These are phyloP conservation scores for Mycena crocata DNA, from an alignment of 768 basidiomycete species.

Conservation along the genomic window DNA sequence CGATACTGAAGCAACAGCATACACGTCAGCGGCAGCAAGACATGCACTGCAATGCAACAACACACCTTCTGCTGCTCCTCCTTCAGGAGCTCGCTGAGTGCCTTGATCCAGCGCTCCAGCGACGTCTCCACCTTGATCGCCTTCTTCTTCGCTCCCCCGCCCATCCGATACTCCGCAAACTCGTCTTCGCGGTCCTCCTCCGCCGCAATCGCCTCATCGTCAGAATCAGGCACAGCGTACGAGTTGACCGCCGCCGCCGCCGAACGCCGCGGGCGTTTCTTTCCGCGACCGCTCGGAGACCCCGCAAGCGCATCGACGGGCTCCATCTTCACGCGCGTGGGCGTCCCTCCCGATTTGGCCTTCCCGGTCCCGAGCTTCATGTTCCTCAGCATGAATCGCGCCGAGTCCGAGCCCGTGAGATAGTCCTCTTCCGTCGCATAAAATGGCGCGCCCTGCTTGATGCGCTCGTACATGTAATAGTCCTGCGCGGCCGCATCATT, in stretches of 20 bases:
- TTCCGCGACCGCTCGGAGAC: conserved; percentile 14
- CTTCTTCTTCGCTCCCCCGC: conserved; percentile 36
- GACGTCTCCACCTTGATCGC: conserved; percentile 56
- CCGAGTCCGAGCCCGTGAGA: conserved; percentile 40
- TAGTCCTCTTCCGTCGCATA: conserved; percentile 80
- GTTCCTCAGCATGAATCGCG: conserved; percentile 12
- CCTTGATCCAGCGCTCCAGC: conserved; percentile 76
- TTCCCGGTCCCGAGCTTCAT: conserved; percentile 19
- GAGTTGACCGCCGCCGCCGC: conserved; percentile 28
- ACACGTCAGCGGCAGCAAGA: conserved; percentile 7
- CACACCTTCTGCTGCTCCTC: conserved; percentile 78
- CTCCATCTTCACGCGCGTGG: conserved; percentile 32
- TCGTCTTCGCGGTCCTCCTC: conserved; percentile 32
- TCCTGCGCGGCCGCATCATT: too few relatives aligned
- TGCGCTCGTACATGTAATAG: conserved; percentile 67
- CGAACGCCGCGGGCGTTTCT: conserved; percentile 32
- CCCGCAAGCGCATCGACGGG: conserved; percentile 28
- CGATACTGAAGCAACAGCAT: conserved; percentile 62
- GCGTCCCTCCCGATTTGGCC: conserved; percentile 7
- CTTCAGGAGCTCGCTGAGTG: conserved; percentile 68
- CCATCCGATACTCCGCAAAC: conserved; percentile 28
- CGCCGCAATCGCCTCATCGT: conserved; percentile 36
- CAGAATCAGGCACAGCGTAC: conserved; percentile 30
- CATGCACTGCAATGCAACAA: conserved; percentile 1
- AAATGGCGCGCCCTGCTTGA: conserved; percentile 75